Conservation (phyloP, 345 rosid genomes). For the Angophora floribunda region DNA sequence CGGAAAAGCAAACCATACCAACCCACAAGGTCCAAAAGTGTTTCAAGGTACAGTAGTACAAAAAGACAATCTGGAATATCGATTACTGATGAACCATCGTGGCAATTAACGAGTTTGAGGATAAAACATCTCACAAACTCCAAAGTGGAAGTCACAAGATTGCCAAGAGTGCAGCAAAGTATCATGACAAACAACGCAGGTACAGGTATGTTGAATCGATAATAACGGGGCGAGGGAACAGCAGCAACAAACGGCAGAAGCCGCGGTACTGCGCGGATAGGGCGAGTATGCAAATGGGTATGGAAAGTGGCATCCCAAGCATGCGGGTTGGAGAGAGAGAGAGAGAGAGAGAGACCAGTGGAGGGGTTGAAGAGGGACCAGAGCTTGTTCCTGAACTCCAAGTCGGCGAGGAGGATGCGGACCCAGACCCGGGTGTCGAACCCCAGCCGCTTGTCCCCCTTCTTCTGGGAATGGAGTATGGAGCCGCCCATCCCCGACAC, state of each 20-base stretch:
- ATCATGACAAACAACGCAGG: neutral
- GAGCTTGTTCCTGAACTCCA: slow-evolving; percentile 61
- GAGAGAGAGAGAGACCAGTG: slow-evolving; percentile 31
- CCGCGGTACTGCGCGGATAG: neutral
- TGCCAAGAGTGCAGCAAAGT: neutral
- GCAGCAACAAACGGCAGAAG: neutral
- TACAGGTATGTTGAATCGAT: neutral
- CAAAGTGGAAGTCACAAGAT: neutral
- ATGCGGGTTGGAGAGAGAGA: neutral
- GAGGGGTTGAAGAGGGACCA: slow-evolving; percentile 81
- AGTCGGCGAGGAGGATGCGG: slow-evolving; percentile 63
- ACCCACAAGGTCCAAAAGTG: neutral
- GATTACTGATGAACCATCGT: neutral
- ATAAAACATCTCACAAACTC: neutral
- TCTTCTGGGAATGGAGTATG: slow-evolving; percentile 52
- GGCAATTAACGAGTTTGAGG: neutral
- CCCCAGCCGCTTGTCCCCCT: slow-evolving; percentile 21
- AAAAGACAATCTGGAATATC: neutral
- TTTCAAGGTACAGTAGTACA: neutral
- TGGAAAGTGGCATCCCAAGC: neutral
- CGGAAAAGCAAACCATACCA: neutral
- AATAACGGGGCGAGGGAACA: neutral
- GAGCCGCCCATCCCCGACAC: slow-evolving; percentile 85
- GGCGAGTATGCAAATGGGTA: neutral
- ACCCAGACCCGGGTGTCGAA: slow-evolving; percentile 74